Evolutionary conservation across 75 land plant species (phyloP).

Genomic region (Larix kaempferi): DNA sequence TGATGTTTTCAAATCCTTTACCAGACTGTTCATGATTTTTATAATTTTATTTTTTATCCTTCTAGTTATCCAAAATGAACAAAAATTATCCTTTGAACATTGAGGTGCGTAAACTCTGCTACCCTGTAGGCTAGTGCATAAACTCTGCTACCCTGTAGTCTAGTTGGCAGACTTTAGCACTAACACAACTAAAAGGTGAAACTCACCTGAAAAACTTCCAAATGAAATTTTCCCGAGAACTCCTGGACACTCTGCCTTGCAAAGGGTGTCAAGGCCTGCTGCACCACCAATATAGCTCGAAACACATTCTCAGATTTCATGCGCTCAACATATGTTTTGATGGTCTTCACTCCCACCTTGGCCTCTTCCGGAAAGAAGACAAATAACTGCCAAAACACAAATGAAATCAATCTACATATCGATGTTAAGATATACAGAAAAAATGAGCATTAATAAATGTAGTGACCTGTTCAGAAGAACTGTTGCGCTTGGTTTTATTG

Average conservation of each 20-base stretch:
- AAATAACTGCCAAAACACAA: slow-evolving; percentile 46
- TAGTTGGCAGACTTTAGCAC: no score
- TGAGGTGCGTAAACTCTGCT: no score
- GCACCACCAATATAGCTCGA: slow-evolving; percentile 77
- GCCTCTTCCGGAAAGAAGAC: slow-evolving; percentile 90
- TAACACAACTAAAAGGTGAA: not conserved
- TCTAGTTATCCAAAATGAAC: no score
- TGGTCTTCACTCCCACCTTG: slow-evolving; percentile 91
- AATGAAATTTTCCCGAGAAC: slow-evolving; percentile 58
- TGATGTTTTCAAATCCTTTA: no score
- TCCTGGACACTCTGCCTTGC: slow-evolving; percentile 66
- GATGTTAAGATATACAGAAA: not conserved
- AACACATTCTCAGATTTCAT: slow-evolving; percentile 87
- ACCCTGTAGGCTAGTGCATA: no score
- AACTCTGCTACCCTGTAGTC: no score
- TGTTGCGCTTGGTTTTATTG: slow-evolving; percentile 51
- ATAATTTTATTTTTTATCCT: no score
- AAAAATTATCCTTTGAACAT: no score
- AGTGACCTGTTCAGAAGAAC: slow-evolving; percentile 61
- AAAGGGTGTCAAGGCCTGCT: slow-evolving; percentile 83
- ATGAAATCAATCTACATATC: not conserved
- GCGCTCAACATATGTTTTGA: slow-evolving; percentile 72
- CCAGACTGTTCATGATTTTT: no score
- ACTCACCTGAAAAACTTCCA: slow-evolving; percentile 93
- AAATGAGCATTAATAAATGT: not conserved